Evolutionary conservation across 371 early-diverging fungal species (phyloP).

Genomic region (Mortierella polycephala): DNA sequence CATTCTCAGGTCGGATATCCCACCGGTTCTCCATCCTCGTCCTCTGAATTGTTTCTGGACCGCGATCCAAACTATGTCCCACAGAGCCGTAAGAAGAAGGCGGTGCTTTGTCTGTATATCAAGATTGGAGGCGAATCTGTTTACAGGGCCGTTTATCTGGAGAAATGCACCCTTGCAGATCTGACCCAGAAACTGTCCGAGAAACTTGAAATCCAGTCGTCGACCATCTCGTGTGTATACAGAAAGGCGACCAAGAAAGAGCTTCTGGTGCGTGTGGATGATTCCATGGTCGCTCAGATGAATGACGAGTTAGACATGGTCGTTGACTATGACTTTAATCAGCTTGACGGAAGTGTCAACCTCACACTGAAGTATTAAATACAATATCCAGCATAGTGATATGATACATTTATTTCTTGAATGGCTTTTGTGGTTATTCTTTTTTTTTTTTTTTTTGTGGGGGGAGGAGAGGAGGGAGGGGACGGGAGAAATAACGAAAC

Average conservation of each 20-base stretch:
- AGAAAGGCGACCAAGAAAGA: slow-evolving; percentile 57
- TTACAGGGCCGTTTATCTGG: slow-evolving; percentile 66
- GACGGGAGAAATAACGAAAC: too few relatives aligned
- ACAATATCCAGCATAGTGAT: neutral
- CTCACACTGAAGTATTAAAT: slow-evolving; percentile 59
- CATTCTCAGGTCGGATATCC: slow-evolving; percentile 19
- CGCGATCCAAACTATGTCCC: slow-evolving; percentile 56
- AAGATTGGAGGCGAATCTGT: slow-evolving; percentile 60
- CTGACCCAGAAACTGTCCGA: slow-evolving; percentile 58
- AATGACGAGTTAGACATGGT: slow-evolving; percentile 66
- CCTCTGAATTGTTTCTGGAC: slow-evolving; percentile 42
- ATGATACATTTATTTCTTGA: slow-evolving; percentile 7
- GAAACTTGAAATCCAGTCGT: slow-evolving; percentile 58
- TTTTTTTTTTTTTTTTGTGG: slow-evolving; percentile 1
- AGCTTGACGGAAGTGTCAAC: slow-evolving; percentile 57
- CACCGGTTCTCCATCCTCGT: slow-evolving; percentile 1
- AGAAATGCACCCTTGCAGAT: slow-evolving; percentile 57
- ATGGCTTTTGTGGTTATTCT: neutral
- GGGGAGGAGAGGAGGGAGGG: too few relatives aligned
- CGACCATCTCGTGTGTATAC: slow-evolving; percentile 55
- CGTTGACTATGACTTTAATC: slow-evolving; percentile 58
- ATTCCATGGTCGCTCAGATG: slow-evolving; percentile 63
- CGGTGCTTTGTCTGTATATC: slow-evolving; percentile 63
- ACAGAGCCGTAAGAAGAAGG: slow-evolving; percentile 35
- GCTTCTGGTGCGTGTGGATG: slow-evolving; percentile 60